Base-by-base conservation (phyloP, 2,329 filamentous ascomycete genomes). In the Mollisiaceae sp. region DNA sequence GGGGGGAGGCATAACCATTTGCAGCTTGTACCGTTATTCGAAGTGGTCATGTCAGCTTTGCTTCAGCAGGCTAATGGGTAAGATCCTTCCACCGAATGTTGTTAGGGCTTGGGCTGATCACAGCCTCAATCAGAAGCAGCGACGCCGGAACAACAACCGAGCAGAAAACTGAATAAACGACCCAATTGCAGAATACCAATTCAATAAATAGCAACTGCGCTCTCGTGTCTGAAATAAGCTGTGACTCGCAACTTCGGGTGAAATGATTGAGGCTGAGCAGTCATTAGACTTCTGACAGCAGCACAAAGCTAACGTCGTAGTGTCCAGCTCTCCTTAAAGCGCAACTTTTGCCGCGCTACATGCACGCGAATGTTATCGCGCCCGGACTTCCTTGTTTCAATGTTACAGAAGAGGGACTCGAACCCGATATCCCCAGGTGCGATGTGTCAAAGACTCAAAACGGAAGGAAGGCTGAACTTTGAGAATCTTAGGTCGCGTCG, bases 281-380 rank as follows among this genome's bases (percentile, higher is more conserved):
- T 54, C 14, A 32, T 54, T 54, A 54, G 50, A 54, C 50, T 54
- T 54, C 50, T 54, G 50, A 54, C 50, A 35, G 24, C 50, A 54
- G 50, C 50, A 54, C 50, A 54, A 52, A 15, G 4, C 32, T 18
- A 12, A 47, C 20, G 15, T 47, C 11, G n/a, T 22, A 4, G 9
- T 18, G 24, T 32, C n/a, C 50, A 18, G 22, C 50, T 3, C 27
- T 54, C 22, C 11, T 11, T 18, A 11, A 20, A 14, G 14, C 12
- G 50, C 24, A 54, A 54, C 47, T 54, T 54, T 54, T 54, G 24
- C 24, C 50, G 27, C 32, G 50, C 9, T 32, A 2, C 2, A 32
- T n/a, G 24, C 9, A 15, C 24, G 27, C 22, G 22, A 32, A 32
- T 32, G 3, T 32, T 35, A 15, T 35, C 14, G 24, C 9, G 6